phyloP scores from a whole-genome alignment of 176 grass and related monocot species.

The Tillandsia leiboldiana region DNA sequence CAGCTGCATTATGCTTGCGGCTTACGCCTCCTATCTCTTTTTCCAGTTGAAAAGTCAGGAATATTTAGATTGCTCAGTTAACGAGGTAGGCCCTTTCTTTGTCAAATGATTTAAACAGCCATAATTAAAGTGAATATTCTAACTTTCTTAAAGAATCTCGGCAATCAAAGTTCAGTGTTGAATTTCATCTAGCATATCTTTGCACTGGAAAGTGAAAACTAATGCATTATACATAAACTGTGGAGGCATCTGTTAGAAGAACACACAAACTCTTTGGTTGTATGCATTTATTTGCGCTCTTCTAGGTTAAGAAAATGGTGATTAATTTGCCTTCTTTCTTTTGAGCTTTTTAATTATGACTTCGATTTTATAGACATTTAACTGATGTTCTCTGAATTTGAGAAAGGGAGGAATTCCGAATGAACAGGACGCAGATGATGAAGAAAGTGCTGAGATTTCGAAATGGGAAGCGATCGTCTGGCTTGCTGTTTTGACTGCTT shows the following conservation, averaged over 20 bases:
- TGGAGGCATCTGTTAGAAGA: too few relatives aligned
- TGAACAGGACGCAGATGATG: conserved; percentile 14
- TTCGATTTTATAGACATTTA: neutral
- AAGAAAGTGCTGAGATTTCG: conserved; percentile 33
- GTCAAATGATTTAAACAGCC: too few relatives aligned
- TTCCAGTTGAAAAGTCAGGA: conserved; percentile 39
- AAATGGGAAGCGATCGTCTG: conserved; percentile 63
- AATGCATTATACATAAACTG: too few relatives aligned
- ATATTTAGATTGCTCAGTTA: conserved; percentile 9
- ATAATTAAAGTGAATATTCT: too few relatives aligned
- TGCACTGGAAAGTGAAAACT: too few relatives aligned
- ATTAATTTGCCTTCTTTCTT: neutral
- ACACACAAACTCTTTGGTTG: too few relatives aligned
- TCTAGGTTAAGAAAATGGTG: too few relatives aligned
- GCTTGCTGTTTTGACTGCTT: conserved; percentile 58
- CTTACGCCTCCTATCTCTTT: conserved; percentile 58
- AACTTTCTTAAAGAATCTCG: too few relatives aligned
- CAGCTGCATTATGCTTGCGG: conserved; percentile 73
- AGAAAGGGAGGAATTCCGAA: conserved; percentile 31
- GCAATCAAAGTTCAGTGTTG: too few relatives aligned
- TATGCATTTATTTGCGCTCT: too few relatives aligned
- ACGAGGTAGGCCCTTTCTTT: conserved; percentile 22
- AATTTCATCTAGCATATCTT: too few relatives aligned
- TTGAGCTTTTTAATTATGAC: neutral
- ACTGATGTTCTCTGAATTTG: neutral